A percentile compares a stretch with the other conserved stretches of the same genome.
phyloP scores from a whole-genome alignment of 2,329 filamentous ascomycete species.

The Aspergillus ochraceus region DNA sequence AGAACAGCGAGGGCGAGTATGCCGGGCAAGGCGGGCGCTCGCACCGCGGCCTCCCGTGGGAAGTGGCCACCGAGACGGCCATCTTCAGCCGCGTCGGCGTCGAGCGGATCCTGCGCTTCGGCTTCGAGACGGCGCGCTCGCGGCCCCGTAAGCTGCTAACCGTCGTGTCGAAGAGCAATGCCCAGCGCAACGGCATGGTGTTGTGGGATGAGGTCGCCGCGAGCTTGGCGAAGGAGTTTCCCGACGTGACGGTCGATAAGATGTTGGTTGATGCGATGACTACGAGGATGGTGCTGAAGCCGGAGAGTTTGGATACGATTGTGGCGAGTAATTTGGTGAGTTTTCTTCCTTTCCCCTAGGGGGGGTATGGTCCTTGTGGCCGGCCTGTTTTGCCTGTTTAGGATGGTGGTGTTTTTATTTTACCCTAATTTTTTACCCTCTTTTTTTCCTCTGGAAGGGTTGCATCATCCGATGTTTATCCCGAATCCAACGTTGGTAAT shows the following conservation, averaged over 20 bases:
- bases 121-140: conserved; percentile 60
- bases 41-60: conserved; percentile 59
- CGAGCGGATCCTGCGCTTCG: conserved; percentile 62
- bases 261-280: conserved; percentile 70
- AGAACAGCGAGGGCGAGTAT: conserved; percentile 68
- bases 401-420: neutral
- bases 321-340: conserved; percentile 60
- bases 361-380: neutral
- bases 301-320: conserved; percentile 61
- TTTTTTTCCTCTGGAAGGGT: neutral
- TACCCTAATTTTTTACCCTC: neutral
- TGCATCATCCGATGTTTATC: neutral
- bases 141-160: conserved; percentile 60
- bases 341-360: neutral
- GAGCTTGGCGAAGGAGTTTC: conserved; percentile 57
- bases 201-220: conserved; percentile 65
- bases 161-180: conserved; percentile 66
- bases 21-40: conserved; percentile 64
- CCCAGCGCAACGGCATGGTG: conserved; percentile 66
- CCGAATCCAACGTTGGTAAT: neutral
- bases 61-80: conserved; percentile 62
- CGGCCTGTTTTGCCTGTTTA: neutral
- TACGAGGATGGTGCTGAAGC: conserved; percentile 62
- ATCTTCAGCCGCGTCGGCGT: conserved; percentile 64
- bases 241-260: conserved; percentile 62